A percentile compares a stretch with the other conserved stretches of the same genome.
phyloP scores from a whole-genome alignment of 2,329 filamentous ascomycete species.

The Stagonosporopsis chrysanthemi region DNA sequence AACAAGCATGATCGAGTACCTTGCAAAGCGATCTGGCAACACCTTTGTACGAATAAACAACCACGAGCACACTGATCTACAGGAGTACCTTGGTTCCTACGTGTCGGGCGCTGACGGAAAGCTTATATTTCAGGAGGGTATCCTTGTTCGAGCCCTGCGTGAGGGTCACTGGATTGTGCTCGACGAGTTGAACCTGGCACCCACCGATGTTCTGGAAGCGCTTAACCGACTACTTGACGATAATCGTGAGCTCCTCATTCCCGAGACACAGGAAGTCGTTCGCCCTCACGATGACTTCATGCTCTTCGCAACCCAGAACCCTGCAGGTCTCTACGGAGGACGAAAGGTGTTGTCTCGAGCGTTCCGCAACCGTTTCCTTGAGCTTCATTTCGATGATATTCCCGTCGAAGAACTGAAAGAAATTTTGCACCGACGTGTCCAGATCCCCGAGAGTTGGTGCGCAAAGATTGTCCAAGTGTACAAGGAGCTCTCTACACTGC shows the following conservation, averaged over 20 bases:
- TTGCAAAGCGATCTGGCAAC: slow-evolving; percentile 96
- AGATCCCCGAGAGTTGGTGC: slow-evolving; percentile 91
- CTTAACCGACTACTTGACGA: slow-evolving; percentile 95
- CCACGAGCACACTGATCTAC: slow-evolving; percentile 96
- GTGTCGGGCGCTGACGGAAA: slow-evolving; percentile 85
- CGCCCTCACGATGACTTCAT: slow-evolving; percentile 94
- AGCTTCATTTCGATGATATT: slow-evolving; percentile 98
- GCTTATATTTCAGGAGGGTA: slow-evolving; percentile 88
- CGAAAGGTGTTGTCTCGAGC: slow-evolving; percentile 91
- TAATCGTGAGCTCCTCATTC: slow-evolving; percentile 92
- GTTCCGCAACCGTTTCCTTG: slow-evolving; percentile 95
- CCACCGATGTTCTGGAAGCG: slow-evolving; percentile 95
- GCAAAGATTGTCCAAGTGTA: slow-evolving; percentile 92
- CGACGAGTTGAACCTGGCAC: slow-evolving; percentile 95
- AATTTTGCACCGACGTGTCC: slow-evolving; percentile 86
- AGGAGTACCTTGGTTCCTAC: slow-evolving; percentile 97
- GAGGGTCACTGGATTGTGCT: slow-evolving; percentile 98
- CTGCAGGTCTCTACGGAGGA: slow-evolving; percentile 92
- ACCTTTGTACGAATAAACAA: slow-evolving; percentile 99
- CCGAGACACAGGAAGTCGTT: slow-evolving; percentile 94
- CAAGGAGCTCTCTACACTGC: slow-evolving; percentile 85
- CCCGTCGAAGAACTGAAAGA: slow-evolving; percentile 91
- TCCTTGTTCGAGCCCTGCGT: slow-evolving; percentile 89
- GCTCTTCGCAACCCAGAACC: slow-evolving; percentile 97
- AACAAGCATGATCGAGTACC: slow-evolving; percentile 98